A percentile compares a stretch with the other conserved stretches of the same genome.
phyloP scores from a whole-genome alignment of 768 basidiomycete species.

The Agrocybe chaxingu region DNA sequence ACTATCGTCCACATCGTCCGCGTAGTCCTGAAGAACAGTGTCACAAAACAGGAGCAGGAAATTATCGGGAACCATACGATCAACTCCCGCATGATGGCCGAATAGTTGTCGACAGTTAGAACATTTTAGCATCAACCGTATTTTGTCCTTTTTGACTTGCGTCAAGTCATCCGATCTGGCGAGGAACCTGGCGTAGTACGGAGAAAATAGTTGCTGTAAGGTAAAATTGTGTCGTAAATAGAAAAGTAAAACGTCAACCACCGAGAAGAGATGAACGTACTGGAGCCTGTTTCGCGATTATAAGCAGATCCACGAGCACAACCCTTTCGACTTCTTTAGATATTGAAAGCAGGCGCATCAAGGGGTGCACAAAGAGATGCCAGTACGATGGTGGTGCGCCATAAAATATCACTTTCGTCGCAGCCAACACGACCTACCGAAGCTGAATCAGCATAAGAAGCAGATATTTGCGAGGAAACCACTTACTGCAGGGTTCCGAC shows the following conservation, averaged over 20 bases:
- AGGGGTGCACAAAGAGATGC: constrained; percentile 60
- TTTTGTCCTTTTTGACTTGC: constrained; percentile 71
- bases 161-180: constrained; percentile 65
- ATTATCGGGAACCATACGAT: constrained; percentile 50
- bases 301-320: constrained; percentile 65
- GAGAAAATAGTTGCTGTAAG: constrained; percentile 57
- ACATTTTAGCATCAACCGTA: constrained; percentile 69
- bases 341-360: constrained; percentile 67
- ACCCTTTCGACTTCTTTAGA: constrained; percentile 77
- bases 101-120: constrained; percentile 62
- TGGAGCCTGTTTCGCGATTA: constrained; percentile 61
- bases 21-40: constrained; percentile 58
- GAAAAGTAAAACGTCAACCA: neutral
- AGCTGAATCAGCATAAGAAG: neutral
- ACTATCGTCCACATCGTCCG: constrained; percentile 70
- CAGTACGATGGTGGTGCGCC: constrained; percentile 55
- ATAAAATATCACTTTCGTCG: constrained; percentile 71
- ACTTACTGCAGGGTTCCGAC: constrained; percentile 82
- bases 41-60: neutral
- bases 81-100: constrained; percentile 76
- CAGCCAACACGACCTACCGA: constrained; percentile 75
- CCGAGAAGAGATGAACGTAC: constrained; percentile 39
- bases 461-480: neutral
- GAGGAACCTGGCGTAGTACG: constrained; percentile 64
- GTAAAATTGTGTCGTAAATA: neutral